Evolutionary conservation across 2,329 filamentous ascomycete genomes (phyloP), one percentile per base, ranked within the genome.

Genomic region (Huntiella moniliformis): DNA sequence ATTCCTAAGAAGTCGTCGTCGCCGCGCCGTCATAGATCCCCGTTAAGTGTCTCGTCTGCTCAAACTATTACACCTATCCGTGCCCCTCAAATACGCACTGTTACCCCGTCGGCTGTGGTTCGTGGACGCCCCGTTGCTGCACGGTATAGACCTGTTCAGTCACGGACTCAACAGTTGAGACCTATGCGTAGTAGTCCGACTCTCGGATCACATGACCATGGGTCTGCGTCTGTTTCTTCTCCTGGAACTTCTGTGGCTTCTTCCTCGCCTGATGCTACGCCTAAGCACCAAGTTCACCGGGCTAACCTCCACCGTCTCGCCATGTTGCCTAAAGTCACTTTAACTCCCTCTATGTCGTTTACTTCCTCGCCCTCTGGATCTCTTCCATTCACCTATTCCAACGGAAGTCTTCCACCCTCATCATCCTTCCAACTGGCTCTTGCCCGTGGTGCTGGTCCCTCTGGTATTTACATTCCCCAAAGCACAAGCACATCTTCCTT

Each of bases 341-440:
- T 28, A 8, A 18, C n/a, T 5, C 22, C 28, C 3, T 42, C 28
- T 6, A 34, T 5, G 28, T 35, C 40, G 12, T 11, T 16, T 6
- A 32, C 40, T 13, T 35, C 40, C 13, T 11, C 34, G 28, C 13
- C 31, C 5, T 40, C 46, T 4, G 34, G 18, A 2, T 17, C 22
- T 17, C 28, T 38, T 13, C 44, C 46, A 8, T 7, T 13, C 35
- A 35, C 48, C 5, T 45, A 47, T 35, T 47, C 44, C 7, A 45
- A 46, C 38, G 38, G 17, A 34, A 42, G 37, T 15, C 38, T 47
- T 13, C 42, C 38, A 1, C 48, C 45, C 11, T 47, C 45, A n/a
- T 38, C 45, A 4, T 47, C 41, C 16, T 50, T 50, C 44, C 44
- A 50, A 16, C 40, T 47, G 38, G 48, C 48, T n/a, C 38, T 47